Evolutionary conservation across 202 grass and related monocot species (phyloP).

Genomic region (Eragrostis tef): DNA sequence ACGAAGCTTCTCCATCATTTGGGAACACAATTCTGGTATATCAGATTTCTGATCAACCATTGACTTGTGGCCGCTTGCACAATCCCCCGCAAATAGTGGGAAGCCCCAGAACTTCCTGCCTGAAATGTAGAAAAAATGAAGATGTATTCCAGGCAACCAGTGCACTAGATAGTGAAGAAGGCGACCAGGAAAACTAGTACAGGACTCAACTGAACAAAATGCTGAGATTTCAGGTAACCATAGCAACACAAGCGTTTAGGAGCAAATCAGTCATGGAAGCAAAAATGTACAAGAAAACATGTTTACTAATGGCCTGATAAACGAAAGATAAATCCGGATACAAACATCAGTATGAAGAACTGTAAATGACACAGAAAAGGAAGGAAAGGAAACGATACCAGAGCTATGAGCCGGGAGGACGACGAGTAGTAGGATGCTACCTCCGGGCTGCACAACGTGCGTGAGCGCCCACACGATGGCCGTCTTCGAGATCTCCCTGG

Average conservation of each 20-base stretch:
- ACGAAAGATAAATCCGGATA: conserved; percentile 30
- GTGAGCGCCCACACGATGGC: conserved; percentile 93
- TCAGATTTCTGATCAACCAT: conserved; percentile 84
- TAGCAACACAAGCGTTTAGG: not conserved
- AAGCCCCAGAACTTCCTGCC: conserved; percentile 96
- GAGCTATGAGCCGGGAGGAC: conserved; percentile 76
- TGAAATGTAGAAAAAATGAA: conserved; percentile 43
- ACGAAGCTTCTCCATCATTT: conserved; percentile 81
- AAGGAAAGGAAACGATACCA: conserved; percentile 53
- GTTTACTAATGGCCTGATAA: not conserved
- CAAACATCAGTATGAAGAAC: conserved; percentile 14
- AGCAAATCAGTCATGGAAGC: conserved; percentile 25
- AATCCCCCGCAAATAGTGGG: conserved; percentile 87
- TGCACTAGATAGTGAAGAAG: not conserved
- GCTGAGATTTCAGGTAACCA: conserved; percentile 22
- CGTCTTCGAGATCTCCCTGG: conserved; percentile 89
- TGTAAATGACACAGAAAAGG: conserved; percentile 11
- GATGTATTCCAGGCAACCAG: conserved; percentile 27
- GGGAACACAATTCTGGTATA: conserved; percentile 79
- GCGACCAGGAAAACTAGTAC: not conserved
- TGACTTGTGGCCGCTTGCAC: conserved; percentile 86
- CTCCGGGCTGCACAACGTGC: conserved; percentile 89
- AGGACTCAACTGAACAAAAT: conserved; percentile 20
- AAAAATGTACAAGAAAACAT: conserved; percentile 6
- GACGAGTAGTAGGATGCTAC: conserved; percentile 79